Evolutionary conservation across 306 rosid species (phyloP), one percentile per base, ranked within the genome.

Genomic region (Cotoneaster glaucophyllus): DNA sequence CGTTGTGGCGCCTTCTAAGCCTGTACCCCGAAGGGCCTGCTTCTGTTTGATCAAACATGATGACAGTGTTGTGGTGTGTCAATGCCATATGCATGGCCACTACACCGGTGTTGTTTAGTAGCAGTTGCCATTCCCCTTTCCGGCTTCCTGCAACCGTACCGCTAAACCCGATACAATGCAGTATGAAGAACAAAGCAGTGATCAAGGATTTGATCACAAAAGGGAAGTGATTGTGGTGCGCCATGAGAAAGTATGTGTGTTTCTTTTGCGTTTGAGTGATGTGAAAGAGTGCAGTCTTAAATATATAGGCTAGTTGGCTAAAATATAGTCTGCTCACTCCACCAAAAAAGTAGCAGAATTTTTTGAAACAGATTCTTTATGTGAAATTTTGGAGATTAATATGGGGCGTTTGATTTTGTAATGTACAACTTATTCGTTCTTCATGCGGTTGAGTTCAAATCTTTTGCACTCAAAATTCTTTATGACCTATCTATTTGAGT

Each of bases 21-120:
- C 32, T 69, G 86, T 87, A 92, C 0, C 79, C 25, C 1, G 98
- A 90, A 17, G 64, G 84, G 28, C 90, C 89, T 0, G 89, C 93
- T 17, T 79, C 87, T 0, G 91, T 89, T 79, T 88, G 97, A 70
- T 92, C 97, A 28, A 88, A 92, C 80, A 90, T 74, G 8, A 92
- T 50, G 73, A 91, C 91, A 4, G 90, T 90, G 86, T 89, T 79
- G 37, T 65, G 69, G 82, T 83, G 77, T 37, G 92, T 88, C 71
- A 90, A 74, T 8, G 92, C 91, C 92, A 86, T 86, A 71, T 87
- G 97, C 97, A 90, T 90, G 31, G 91, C 85, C 81, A 90, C 93
- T 3, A 95, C 95, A 0, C 95, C 93, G 0, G 86, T 69, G 80
- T 19, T 85, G 43, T 89, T 74, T 41, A 84, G 78, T 24, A 90